Base-by-base conservation (phyloP, 2,329 filamentous ascomycete species). In the Daldinia sp. region DNA sequence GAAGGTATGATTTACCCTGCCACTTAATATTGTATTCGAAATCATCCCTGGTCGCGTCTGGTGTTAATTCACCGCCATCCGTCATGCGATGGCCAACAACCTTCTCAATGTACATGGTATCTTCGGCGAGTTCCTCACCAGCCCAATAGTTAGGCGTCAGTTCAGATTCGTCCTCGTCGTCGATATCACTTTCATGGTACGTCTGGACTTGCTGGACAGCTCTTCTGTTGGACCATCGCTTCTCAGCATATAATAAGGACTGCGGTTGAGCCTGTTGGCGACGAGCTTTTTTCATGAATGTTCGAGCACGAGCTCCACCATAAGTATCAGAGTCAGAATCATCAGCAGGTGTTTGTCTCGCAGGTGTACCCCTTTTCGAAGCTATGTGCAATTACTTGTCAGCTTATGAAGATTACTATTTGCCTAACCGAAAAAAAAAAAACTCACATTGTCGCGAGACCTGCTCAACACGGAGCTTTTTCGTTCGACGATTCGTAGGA, bases 11-110 rank as follows among this genome's bases (percentile, higher is more conserved):
- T 77, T 93, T 92, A 69, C 90, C 92, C 77, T 97, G 92, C 95
- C 96, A 99, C 80, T 99, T 99, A 78, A 99, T 93, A 77, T 90
- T 86, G 71, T 84, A 99, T 73, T 98, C 93, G 71, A 95, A 97
- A 74, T 97, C 92, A 54, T 93, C 87, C 69, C 85, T 83, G 21
- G 78, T 82, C 1, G 83, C 75, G 48, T 92, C 88, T 57, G 81
- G 80, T 11, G 83, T 78, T 59, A 87, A 76, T 64, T 86, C 86
- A 47, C 85, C 78, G 13, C 85, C 92, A 30, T 92, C 90, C 75
- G 88, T 91, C 34, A 92, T 81, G 49, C 91, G 88, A 77, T 98
- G 94, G 68, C 96, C 92, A 55, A 99, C 86, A 53, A 99, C 90
- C 67, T 92, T 88, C 75, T 99, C 95, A 68, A 99, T 93, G 70